Percentiles rank a stretch among this genome's conserved stretches.
Conservation (phyloP, 2,329 filamentous ascomycete genomes). For the Diaporthe amygdali region DNA sequence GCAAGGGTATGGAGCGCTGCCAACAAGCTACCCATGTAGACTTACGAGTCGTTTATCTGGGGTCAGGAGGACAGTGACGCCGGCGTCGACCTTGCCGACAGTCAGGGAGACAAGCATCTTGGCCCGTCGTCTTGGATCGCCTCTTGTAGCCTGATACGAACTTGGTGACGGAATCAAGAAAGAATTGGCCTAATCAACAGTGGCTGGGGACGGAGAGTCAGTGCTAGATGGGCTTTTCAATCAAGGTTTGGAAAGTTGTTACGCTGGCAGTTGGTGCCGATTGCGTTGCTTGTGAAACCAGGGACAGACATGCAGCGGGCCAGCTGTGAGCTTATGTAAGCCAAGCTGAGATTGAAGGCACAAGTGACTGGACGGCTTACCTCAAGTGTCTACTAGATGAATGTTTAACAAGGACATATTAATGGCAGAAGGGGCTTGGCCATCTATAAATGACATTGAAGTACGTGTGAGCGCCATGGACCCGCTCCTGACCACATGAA, state of each 20-base stretch:
- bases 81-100: slow-evolving; percentile 98
- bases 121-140: slow-evolving; percentile 23
- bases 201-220: background rate
- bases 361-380: background rate
- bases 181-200: background rate
- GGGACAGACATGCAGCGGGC: background rate
- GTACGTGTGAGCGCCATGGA: background rate
- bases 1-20: background rate
- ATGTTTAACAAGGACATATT: background rate
- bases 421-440: too few relatives aligned
- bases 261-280: slow-evolving; percentile 3
- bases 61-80: slow-evolving; percentile 94
- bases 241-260: slow-evolving; percentile 2
- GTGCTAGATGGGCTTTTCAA: background rate
- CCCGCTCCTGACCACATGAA: background rate
- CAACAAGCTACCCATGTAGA: slow-evolving; percentile 24
- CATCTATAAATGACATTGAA: background rate
- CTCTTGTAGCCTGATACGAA: background rate
- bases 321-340: slow-evolving; percentile 23
- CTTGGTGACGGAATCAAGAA: background rate
- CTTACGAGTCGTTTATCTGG: slow-evolving; percentile 94
- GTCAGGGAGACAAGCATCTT: slow-evolving; percentile 96
- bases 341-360: background rate
- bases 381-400: background rate
- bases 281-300: slow-evolving; percentile 18